These are phyloP conservation scores for Symmetrospora coprosmae DNA, from an alignment of 768 basidiomycete genomes.

Conservation along the genomic window DNA sequence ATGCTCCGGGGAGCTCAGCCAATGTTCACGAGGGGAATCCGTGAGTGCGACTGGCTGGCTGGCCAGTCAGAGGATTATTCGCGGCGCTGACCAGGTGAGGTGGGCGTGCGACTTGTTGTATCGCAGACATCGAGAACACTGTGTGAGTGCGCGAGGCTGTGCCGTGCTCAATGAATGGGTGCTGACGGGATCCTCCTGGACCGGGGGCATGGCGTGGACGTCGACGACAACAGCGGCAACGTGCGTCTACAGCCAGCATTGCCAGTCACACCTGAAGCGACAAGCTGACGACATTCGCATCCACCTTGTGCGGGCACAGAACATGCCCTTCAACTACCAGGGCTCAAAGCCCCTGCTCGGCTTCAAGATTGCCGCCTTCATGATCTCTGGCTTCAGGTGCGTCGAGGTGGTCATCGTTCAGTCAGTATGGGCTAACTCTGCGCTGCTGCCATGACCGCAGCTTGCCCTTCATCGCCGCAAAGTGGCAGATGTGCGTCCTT, in stretches of 20 bases:
- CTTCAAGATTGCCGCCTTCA: conserved; percentile 11
- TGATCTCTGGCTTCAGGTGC: conserved; percentile 21
- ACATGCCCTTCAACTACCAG: conserved; percentile 23
- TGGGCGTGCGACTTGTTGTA: background rate
- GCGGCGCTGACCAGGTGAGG: background rate
- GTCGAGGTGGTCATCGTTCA: too few species aligned
- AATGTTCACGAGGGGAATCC: conserved; percentile 8
- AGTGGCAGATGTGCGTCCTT: conserved; percentile 17
- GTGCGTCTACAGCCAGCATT: background rate
- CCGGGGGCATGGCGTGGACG: too few species aligned
- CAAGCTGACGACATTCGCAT: too few species aligned
- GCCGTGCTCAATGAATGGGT: too few species aligned
- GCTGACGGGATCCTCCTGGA: too few species aligned
- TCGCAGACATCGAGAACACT: background rate
- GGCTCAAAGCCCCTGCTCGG: conserved; percentile 12
- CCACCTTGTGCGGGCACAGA: too few species aligned
- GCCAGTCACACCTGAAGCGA: too few species aligned
- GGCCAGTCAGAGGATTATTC: background rate
- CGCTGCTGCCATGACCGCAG: too few species aligned
- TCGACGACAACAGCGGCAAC: background rate
- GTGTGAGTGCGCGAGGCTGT: background rate
- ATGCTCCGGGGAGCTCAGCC: background rate
- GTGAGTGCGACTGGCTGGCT: background rate
- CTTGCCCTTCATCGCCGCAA: conserved; percentile 16
- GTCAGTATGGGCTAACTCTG: too few species aligned